A percentile compares a stretch with the other conserved stretches of the same genome.
These are phyloP conservation scores for Pythium oligandrum DNA, from an alignment of 352 stramenopile species.

Conservation along the genomic window DNA sequence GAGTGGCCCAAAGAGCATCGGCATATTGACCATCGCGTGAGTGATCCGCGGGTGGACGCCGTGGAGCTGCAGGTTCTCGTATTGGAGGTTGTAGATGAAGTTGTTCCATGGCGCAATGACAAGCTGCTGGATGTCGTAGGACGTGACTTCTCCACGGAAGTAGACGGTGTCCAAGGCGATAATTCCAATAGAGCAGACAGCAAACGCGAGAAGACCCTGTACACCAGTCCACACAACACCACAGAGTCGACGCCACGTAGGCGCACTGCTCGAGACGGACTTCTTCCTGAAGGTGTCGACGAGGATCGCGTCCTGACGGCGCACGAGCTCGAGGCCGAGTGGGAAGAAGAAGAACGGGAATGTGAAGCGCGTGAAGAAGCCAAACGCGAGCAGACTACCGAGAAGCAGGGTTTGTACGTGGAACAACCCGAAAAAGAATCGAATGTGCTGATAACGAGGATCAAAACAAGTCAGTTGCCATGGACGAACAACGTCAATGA, in stretches of 20 bases:
- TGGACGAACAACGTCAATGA: background rate
- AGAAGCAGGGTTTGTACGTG: slow-evolving; percentile 55
- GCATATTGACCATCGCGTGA: slow-evolving; percentile 89
- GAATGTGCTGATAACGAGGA: slow-evolving; percentile 26
- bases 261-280: slow-evolving; percentile 6
- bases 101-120: slow-evolving; percentile 85
- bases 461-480: background rate
- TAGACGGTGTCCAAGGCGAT: slow-evolving; percentile 57
- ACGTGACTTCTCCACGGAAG: slow-evolving; percentile 27
- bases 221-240: slow-evolving; percentile 21
- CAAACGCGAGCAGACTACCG: slow-evolving; percentile 58
- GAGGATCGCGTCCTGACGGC: slow-evolving; percentile 40
- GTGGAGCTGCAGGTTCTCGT: slow-evolving; percentile 87
- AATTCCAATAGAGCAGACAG: slow-evolving; percentile 23
- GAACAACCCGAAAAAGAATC: slow-evolving; percentile 22
- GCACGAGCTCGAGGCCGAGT: slow-evolving; percentile 57
- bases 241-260: slow-evolving; percentile 15
- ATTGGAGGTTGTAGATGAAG: slow-evolving; percentile 90
- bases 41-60: slow-evolving; percentile 88
- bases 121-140: slow-evolving; percentile 1
- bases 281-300: slow-evolving; percentile 22
- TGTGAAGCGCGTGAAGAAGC: slow-evolving; percentile 79
- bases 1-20: slow-evolving; percentile 90
- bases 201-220: slow-evolving; percentile 49
- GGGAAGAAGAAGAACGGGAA: slow-evolving; percentile 82